A percentile compares a stretch with the other conserved stretches of the same genome.
Evolutionary conservation across 192 early-diverging fungal species (phyloP).

Genomic region (Cladochytrium replicatum): DNA sequence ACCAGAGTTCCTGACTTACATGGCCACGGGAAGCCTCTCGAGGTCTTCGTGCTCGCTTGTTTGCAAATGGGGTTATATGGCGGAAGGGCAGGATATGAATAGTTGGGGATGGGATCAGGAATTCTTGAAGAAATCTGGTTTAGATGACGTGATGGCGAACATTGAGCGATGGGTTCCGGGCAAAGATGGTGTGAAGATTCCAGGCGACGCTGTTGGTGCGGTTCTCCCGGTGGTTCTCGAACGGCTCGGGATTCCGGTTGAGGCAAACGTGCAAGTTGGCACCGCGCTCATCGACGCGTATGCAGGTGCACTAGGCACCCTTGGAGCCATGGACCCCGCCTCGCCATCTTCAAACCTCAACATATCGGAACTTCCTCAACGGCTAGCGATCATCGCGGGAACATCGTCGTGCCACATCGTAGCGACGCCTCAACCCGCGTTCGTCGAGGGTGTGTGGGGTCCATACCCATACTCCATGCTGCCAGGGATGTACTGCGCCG

Average conservation of each 20-base stretch:
- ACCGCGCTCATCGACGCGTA: conserved; percentile 66
- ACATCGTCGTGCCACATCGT: conserved; percentile 66
- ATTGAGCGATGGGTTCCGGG: conserved; percentile 33
- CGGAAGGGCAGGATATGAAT: too few species aligned
- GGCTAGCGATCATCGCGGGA: conserved; percentile 48
- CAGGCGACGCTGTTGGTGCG: conserved; percentile 40
- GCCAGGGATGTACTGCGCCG: conserved; percentile 43
- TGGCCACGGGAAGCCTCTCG: conserved; percentile 41
- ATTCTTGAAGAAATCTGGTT: conserved; percentile 44
- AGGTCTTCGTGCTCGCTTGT: conserved; percentile 54
- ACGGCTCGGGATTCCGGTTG: conserved; percentile 38
- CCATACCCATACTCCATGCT: conserved; percentile 53
- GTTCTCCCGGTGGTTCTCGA: conserved; percentile 41
- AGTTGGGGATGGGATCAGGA: conserved; percentile 42
- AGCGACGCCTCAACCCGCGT: conserved; percentile 35
- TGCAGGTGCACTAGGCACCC: conserved; percentile 25
- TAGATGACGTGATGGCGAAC: conserved; percentile 38
- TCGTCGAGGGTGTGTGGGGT: conserved; percentile 52
- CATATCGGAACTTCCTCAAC: neutral
- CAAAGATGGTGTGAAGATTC: conserved; percentile 21
- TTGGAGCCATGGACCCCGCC: conserved; percentile 42
- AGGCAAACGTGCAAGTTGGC: conserved; percentile 44
- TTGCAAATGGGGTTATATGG: conserved; percentile 58
- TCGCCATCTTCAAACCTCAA: conserved; percentile 16
- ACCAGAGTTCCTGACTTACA: conserved; percentile 61